Evolutionary conservation across 2,329 filamentous ascomycete species (phyloP), one percentile per base, ranked within the genome.

Genomic region (Aspergillus thermomutatus): DNA sequence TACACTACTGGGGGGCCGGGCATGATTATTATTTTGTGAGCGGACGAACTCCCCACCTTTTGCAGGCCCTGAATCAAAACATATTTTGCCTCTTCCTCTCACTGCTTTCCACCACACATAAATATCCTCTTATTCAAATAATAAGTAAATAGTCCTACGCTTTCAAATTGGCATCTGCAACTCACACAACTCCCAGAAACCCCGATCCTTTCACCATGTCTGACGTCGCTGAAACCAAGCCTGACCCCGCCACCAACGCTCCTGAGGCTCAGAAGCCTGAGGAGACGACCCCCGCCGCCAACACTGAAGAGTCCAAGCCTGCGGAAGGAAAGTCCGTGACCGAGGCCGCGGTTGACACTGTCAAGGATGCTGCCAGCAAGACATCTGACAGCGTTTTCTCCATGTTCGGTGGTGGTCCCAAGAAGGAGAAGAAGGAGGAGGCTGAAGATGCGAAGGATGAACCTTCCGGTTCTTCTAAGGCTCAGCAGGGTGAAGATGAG

Each of bases 331-430:
- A 69, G 64, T 54, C 66, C 17, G 64, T 62, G 40, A 69, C 69
- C 23, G 68, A 69, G 53, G 60, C 72, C 45, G 74, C 71, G 17
- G 67, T 68, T 49, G 69, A 69, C 46, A 72, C 72, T 52, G 73
- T 71, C 47, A 66, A 73, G 37, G 66, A 74, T 55, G 72, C 75
- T 50, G 69, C 73, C 52, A 67, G 69, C 48, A 75, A 75, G 60
- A 77, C 79, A 34, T 71, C 70, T 56, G 79, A 81, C 68, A 83
- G 75, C 60, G 90, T 97, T 64, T 97, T 97, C 82, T 93, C 91
- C 77, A 97, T 99, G 94, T 99, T 99, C 73, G 94, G 94, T 68
- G 94, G 94, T 63, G 94, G 94, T 61, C 90, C 90, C 59, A 96
- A 96, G 86, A 97, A 96, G 83, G 91, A 94, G 81, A 92, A 91